Conservation (phyloP, 2,329 filamentous ascomycete genomes). For the Epichloe baconii region DNA sequence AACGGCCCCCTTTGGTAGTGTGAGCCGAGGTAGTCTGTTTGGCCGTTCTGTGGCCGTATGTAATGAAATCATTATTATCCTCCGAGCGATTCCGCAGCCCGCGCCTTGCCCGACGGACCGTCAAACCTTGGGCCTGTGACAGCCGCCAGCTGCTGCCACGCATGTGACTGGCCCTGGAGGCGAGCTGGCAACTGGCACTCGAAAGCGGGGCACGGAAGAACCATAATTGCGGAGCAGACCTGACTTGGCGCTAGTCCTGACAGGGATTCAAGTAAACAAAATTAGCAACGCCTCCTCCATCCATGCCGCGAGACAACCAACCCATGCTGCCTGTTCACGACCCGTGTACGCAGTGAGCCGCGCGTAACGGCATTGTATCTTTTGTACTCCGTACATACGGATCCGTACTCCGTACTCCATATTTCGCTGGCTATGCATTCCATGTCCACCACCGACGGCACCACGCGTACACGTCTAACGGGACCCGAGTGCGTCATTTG, state of each 20-base stretch:
- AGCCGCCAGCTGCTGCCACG: not conserved
- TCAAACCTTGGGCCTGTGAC: not conserved
- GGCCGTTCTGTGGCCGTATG: not conserved
- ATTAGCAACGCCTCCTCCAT: not conserved
- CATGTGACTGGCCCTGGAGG: not conserved
- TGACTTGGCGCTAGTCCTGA: slow-evolving; percentile 11
- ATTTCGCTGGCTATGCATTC: not conserved
- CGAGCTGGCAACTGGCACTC: not conserved
- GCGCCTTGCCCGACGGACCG: not conserved
- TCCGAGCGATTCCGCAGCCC: not conserved
- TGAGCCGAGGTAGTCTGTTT: slow-evolving; percentile 4
- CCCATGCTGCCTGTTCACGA: not conserved
- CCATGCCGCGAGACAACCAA: slow-evolving; percentile 1
- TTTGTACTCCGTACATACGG: slow-evolving; percentile 1
- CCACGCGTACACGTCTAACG: not conserved
- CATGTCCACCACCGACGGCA: not conserved
- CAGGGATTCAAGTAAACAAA: slow-evolving; percentile 19
- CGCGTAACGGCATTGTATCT: slow-evolving; percentile 4
- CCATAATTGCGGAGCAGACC: slow-evolving; percentile 4
- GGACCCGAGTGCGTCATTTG: not conserved
- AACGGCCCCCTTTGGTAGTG: no score
- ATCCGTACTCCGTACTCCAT: not conserved
- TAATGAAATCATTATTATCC: not conserved
- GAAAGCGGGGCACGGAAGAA: slow-evolving; percentile 4
- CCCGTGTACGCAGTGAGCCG: not conserved